Evolutionary conservation across 352 stramenopile genomes (phyloP), one percentile per base, ranked within the genome.

Genomic region (Globisporangium ultimum): DNA sequence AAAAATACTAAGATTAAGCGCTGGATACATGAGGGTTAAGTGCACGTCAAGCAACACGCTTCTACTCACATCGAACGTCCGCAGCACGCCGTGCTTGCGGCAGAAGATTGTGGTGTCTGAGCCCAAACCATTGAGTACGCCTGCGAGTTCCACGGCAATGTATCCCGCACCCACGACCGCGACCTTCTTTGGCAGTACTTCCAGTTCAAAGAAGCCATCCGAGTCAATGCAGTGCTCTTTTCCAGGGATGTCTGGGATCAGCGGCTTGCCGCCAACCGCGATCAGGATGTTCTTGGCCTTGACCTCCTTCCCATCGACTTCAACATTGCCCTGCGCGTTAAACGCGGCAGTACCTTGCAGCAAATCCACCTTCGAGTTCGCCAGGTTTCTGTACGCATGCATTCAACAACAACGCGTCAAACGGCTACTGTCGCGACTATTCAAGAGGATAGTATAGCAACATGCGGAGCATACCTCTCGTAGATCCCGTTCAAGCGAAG

Each of bases 161-260:
- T 99, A 99, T 20, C 96, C 97, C 14, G 89, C 96, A 50, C 97
- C 96, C 11, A 99, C 86, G 2, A 99, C 92, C 8, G 97, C 89
- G 17, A 94, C 90, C 62, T 94, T 95, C 55, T 89, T 72, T 2
- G 96, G 96, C 64, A 90, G 81, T 40, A 78, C 67, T 67, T 97
- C 84, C 41, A 99, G 71, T 32, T 97, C 87, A 75, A 99, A 99
- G 77, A 99, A 99, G 18, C 88, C 96, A 76, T 99, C 95, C 50
- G 76, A 97, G 47, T 93, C 90, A 64, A 99, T 99, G 52, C 78
- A 83, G 65, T 98, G 79, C 71, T 99, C 95, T 11, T 78, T 91
- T 40, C 96, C 87, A 1, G 87, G 87, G 24, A 98, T 78, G 13
- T 70, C 54, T 3, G 95, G 93, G 8, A 97, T 67, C 34, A 70